Percentiles rank a stretch among this genome's conserved stretches.
Conservation (phyloP, 2,329 filamentous ascomycete species). For the Claviceps arundinis region DNA sequence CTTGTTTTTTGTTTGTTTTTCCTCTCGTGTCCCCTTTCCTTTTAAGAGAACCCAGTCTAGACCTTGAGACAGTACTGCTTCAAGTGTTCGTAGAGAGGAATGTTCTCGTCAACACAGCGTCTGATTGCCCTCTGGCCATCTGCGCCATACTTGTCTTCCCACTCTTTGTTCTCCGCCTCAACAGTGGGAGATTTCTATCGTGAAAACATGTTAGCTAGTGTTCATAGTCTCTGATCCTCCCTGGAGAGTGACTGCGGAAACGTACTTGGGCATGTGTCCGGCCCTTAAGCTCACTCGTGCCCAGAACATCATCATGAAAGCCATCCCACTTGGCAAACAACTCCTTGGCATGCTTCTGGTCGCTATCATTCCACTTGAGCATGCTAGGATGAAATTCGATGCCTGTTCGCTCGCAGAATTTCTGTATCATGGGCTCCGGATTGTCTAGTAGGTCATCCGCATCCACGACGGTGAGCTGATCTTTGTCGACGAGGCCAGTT, state of each 20-base stretch:
- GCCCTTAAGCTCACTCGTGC: conserved; percentile 63
- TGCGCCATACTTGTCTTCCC: conserved; percentile 61
- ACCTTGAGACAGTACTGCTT: conserved; percentile 62
- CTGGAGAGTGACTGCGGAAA: not conserved
- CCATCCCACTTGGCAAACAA: conserved; percentile 95
- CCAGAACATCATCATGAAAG: conserved; percentile 89
- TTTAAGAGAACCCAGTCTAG: conserved; percentile 14
- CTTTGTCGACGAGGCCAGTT: conserved; percentile 56
- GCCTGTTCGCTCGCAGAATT: conserved; percentile 71
- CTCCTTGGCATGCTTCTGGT: conserved; percentile 56
- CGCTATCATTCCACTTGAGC: conserved; percentile 71
- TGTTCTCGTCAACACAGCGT: conserved; percentile 56
- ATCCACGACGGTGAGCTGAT: conserved; percentile 73
- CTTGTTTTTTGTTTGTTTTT: not conserved
- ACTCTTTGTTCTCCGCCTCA: conserved; percentile 57
- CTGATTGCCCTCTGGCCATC: conserved; percentile 58
- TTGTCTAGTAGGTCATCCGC: conserved; percentile 88
- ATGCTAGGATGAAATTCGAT: conserved; percentile 64
- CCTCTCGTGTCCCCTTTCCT: not conserved
- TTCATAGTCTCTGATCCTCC: not conserved
- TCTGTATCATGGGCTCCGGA: conserved; percentile 59
- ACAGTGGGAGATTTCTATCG: conserved; percentile 45
- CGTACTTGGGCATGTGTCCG: conserved; percentile 49
- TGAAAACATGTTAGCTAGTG: not conserved
- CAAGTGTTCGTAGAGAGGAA: conserved; percentile 67